Conservation (phyloP, 164 flowering plant genomes). For the Vitis amurensis region DNA sequence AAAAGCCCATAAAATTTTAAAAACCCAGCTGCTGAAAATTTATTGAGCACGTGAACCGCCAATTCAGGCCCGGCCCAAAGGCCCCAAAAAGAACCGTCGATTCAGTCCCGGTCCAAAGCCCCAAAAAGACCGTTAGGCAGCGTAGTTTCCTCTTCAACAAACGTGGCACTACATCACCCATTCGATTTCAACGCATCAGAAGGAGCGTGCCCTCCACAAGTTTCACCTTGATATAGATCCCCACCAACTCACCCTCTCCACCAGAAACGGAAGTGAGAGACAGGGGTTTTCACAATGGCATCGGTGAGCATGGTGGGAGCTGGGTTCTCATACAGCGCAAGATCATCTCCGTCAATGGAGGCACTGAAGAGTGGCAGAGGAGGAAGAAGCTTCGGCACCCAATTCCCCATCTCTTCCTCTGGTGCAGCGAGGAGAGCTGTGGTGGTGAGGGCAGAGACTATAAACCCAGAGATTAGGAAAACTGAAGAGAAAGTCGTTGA, state of each 20-base stretch:
- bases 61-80: too few species aligned
- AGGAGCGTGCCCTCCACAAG: constrained; percentile 48
- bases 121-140: too few species aligned
- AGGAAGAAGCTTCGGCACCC: not conserved
- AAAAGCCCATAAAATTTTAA: too few species aligned
- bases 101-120: too few species aligned
- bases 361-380: not conserved
- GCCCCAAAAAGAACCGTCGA: too few species aligned
- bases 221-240: constrained; percentile 1
- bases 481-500: constrained; percentile 80
- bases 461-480: constrained; percentile 82
- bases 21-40: too few species aligned
- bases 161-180: constrained; percentile 24
- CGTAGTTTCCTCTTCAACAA: not conserved
- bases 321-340: constrained; percentile 25
- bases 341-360: constrained; percentile 9
- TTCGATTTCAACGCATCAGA: not conserved
- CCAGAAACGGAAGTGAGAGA: not conserved
- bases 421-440: constrained; percentile 20
- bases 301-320: constrained; percentile 27
- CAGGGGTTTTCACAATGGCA: constrained; percentile 35
- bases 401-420: not conserved
- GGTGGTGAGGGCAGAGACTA: constrained; percentile 58
- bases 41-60: too few species aligned
- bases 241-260: constrained; percentile 1